These are phyloP conservation scores for Termitomyces sp. DNA, from an alignment of 768 basidiomycete species.

Conservation along the genomic window DNA sequence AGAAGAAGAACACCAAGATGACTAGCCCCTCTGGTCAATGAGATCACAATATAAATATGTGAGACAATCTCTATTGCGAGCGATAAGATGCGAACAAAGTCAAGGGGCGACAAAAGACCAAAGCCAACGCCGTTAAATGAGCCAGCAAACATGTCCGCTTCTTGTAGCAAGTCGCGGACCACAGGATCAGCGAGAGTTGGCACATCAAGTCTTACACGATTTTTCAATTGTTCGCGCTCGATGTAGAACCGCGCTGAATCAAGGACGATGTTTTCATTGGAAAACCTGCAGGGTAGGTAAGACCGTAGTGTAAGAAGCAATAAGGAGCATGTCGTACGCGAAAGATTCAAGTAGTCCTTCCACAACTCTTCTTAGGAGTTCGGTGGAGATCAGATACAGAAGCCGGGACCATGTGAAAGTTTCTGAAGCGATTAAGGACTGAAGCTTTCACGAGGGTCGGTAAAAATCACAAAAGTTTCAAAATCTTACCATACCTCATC, in stretches of 20 bases:
- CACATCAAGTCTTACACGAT: conserved; percentile 70
- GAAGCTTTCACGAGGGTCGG: conserved; percentile 43
- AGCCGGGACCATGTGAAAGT: conserved; percentile 68
- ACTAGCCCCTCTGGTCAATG: conserved; percentile 52
- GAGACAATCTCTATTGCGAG: conserved; percentile 67
- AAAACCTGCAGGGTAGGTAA: conserved; percentile 36
- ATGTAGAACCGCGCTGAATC: conserved; percentile 69
- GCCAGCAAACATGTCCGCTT: conserved; percentile 80
- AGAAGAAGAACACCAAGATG: conserved; percentile 55
- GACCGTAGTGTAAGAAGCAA: conserved; percentile 8
- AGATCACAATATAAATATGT: conserved; percentile 62
- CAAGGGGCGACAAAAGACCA: conserved; percentile 75
- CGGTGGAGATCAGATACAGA: conserved; percentile 50
- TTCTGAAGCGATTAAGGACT: conserved; percentile 63
- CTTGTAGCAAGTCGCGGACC: conserved; percentile 75
- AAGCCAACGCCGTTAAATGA: conserved; percentile 78
- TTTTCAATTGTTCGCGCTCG: conserved; percentile 75
- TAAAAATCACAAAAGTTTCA: conserved; percentile 11
- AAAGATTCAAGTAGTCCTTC: conserved; percentile 67
- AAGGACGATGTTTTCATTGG: conserved; percentile 71
- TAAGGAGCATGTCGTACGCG: conserved; percentile 49
- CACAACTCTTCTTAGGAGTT: conserved; percentile 56
- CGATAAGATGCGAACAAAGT: conserved; percentile 70
- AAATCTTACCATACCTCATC: conserved; percentile 58
- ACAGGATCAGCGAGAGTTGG: conserved; percentile 73